A percentile compares a stretch with the other conserved stretches of the same genome.
These are phyloP conservation scores for Collybia sordida DNA, from an alignment of 768 basidiomycete genomes.

Conservation along the genomic window DNA sequence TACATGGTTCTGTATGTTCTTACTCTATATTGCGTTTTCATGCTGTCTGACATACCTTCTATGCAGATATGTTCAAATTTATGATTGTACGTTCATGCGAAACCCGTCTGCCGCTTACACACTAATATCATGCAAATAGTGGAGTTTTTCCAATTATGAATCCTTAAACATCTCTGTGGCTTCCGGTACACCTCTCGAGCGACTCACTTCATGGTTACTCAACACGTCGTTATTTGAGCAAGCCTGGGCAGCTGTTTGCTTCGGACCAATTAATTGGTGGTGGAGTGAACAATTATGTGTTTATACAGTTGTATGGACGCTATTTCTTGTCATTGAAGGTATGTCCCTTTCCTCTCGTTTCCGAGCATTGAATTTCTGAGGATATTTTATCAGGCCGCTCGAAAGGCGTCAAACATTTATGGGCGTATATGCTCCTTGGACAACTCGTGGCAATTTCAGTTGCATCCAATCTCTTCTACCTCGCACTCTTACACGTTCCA, in stretches of 20 bases:
- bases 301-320: slow-evolving; percentile 56
- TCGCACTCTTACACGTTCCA: slow-evolving; percentile 43
- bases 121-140: slow-evolving; percentile 27
- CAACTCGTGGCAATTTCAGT: slow-evolving; percentile 73
- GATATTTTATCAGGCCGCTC: slow-evolving; percentile 28
- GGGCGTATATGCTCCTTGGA: slow-evolving; percentile 74
- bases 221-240: slow-evolving; percentile 61
- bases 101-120: not conserved
- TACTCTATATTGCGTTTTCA: not conserved
- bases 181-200: slow-evolving; percentile 15
- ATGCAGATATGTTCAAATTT: slow-evolving; percentile 33
- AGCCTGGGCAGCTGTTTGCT: slow-evolving; percentile 48
- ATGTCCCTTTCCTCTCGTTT: slow-evolving; percentile 9
- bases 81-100: slow-evolving; percentile 20
- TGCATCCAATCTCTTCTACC: slow-evolving; percentile 61
- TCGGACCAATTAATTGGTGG: slow-evolving; percentile 58
- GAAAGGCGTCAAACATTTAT: slow-evolving; percentile 44
- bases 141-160: slow-evolving; percentile 55
- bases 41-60: not conserved
- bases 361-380: not conserved
- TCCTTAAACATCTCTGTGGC: not conserved
- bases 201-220: slow-evolving; percentile 53
- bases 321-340: slow-evolving; percentile 55
- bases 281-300: slow-evolving; percentile 67
- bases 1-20: slow-evolving; percentile 37